These are phyloP conservation scores for Fomitopsis serialis DNA, from an alignment of 768 basidiomycete genomes.

Conservation along the genomic window DNA sequence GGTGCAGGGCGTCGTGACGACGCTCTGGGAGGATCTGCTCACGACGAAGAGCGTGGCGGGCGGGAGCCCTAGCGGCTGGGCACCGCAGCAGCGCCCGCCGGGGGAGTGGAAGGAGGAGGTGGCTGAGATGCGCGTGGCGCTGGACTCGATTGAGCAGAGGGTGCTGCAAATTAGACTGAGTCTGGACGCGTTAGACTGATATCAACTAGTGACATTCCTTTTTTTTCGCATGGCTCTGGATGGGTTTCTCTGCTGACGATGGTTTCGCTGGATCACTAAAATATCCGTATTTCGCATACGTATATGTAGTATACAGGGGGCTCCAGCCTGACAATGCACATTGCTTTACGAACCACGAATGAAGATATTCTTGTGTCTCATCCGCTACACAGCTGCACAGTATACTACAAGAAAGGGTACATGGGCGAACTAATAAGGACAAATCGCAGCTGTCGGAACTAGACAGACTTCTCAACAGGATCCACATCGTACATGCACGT, in stretches of 20 bases:
- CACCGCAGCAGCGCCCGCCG: conserved; percentile 4
- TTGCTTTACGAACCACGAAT: too few relatives aligned
- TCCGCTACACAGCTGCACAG: too few relatives aligned
- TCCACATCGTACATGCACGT: too few relatives aligned
- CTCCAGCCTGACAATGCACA: too few relatives aligned
- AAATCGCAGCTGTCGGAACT: too few relatives aligned
- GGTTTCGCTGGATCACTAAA: too few relatives aligned
- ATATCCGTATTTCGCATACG: too few relatives aligned
- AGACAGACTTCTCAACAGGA: too few relatives aligned
- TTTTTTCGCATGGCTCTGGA: neutral
- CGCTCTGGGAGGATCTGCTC: conserved; percentile 68
- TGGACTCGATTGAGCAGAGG: conserved; percentile 57
- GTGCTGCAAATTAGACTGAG: conserved; percentile 39
- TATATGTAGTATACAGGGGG: too few relatives aligned
- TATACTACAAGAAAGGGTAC: too few relatives aligned
- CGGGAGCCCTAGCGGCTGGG: neutral
- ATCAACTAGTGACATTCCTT: neutral
- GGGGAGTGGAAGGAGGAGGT: conserved; percentile 43
- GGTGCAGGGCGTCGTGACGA: conserved; percentile 66
- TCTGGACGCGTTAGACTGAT: conserved; percentile 25
- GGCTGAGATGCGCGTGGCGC: conserved; percentile 37
- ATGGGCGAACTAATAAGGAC: too few relatives aligned
- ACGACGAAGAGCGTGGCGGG: conserved; percentile 31
- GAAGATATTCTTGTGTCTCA: too few relatives aligned
- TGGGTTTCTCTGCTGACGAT: neutral